Conservation (phyloP, 352 stramenopile species). For the Phytophthora uliginosa region DNA sequence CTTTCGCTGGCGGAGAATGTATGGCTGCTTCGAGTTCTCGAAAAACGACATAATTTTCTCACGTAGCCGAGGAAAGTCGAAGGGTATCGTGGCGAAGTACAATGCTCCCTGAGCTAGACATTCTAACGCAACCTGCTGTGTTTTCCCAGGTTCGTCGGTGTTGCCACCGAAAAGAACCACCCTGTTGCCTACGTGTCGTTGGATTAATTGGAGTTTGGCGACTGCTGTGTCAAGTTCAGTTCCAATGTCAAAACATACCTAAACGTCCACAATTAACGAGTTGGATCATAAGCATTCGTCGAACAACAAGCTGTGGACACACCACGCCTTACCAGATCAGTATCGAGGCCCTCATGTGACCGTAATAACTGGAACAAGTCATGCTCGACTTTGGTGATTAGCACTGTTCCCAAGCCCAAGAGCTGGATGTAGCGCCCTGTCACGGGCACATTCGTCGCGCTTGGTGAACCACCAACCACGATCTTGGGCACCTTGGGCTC, state of each 20-base stretch:
- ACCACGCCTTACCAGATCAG: conserved; percentile 58
- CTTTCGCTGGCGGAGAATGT: conserved; percentile 67
- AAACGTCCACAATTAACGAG: neutral
- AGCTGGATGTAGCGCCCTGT: conserved; percentile 81
- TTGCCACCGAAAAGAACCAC: conserved; percentile 76
- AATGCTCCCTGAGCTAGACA: conserved; percentile 62
- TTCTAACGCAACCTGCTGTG: conserved; percentile 38
- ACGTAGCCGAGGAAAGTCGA: conserved; percentile 72
- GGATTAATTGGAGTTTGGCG: conserved; percentile 49
- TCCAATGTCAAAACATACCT: conserved; percentile 79
- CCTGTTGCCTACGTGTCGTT: conserved; percentile 44
- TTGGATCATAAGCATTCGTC: neutral
- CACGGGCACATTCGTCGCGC: conserved; percentile 49
- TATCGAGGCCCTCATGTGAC: conserved; percentile 41
- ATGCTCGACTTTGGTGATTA: conserved; percentile 42
- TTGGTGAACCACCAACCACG: conserved; percentile 53
- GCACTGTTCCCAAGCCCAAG: conserved; percentile 66
- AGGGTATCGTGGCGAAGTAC: conserved; percentile 68
- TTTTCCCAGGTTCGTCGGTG: conserved; percentile 41
- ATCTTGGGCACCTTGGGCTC: conserved; percentile 76
- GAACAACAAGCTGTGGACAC: neutral
- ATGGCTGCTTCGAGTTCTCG: conserved; percentile 62
- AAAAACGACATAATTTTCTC: conserved; percentile 64
- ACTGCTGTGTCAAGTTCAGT: conserved; percentile 54
- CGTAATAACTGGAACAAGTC: conserved; percentile 49